phyloP scores from a whole-genome alignment of 768 basidiomycete genomes.

The Boletus sensibilis region DNA sequence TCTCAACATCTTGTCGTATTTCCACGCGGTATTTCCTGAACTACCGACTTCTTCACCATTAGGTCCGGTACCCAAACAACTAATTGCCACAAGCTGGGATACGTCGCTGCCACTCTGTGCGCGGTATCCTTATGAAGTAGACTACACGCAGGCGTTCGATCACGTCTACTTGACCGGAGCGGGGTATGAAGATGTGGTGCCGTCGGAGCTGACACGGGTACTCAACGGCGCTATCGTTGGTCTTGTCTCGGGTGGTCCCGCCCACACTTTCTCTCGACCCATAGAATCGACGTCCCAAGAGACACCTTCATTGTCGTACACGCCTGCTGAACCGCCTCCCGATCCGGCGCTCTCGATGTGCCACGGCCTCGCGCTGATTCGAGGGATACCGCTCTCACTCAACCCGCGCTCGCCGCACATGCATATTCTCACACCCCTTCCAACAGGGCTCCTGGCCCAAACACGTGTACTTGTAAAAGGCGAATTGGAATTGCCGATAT shows the following conservation, averaged over 20 bases:
- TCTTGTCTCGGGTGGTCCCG: constrained; percentile 44
- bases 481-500: constrained; percentile 83
- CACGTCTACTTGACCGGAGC: constrained; percentile 66
- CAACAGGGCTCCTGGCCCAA: constrained; percentile 42
- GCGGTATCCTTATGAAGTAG: constrained; percentile 69
- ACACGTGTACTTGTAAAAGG: constrained; percentile 64
- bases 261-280: not conserved
- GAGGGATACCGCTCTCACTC: constrained; percentile 38
- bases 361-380: constrained; percentile 75
- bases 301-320: constrained; percentile 49
- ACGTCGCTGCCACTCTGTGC: constrained; percentile 67
- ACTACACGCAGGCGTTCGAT: constrained; percentile 55
- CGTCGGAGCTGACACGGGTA: constrained; percentile 64
- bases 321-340: constrained; percentile 52
- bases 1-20: constrained; percentile 72
- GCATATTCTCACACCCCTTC: constrained; percentile 82
- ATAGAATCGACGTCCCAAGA: not conserved
- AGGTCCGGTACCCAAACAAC: constrained; percentile 28
- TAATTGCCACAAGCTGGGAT: constrained; percentile 57
- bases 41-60: constrained; percentile 24
- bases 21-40: constrained; percentile 51
- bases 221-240: constrained; percentile 82
- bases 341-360: constrained; percentile 61
- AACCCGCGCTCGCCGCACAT: constrained; percentile 38
- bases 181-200: constrained; percentile 76